These are phyloP conservation scores for Alternaria conjuncta DNA, from an alignment of 2,329 filamentous ascomycete species.

Conservation along the genomic window DNA sequence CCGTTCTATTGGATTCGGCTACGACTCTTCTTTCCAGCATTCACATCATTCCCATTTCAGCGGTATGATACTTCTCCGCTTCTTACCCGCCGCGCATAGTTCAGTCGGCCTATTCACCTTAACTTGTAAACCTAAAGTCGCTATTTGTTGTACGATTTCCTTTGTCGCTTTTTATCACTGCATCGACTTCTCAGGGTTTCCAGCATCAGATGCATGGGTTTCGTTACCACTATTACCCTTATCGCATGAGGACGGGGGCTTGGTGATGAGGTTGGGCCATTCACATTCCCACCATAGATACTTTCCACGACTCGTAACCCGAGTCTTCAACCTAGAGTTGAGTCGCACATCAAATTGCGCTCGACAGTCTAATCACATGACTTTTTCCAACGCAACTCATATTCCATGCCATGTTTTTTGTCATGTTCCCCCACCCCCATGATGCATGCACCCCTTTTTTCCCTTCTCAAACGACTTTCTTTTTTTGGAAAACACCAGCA, in stretches of 20 bases:
- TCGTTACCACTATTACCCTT: neutral
- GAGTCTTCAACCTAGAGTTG: neutral
- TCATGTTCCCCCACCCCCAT: neutral
- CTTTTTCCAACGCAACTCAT: neutral
- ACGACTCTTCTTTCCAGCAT: neutral
- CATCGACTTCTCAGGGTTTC: neutral
- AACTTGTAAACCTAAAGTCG: slow-evolving; percentile 1
- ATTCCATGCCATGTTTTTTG: neutral
- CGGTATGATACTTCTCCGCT: neutral
- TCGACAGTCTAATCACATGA: neutral
- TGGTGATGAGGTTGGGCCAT: neutral
- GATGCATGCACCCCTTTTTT: neutral
- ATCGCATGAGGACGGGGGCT: neutral
- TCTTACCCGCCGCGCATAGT: neutral
- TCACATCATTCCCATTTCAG: neutral
- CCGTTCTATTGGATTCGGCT: no score
- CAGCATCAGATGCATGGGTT: neutral
- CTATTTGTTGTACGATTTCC: neutral
- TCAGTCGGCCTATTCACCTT: neutral
- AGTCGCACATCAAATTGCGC: neutral
- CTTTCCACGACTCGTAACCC: neutral
- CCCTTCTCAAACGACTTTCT: neutral
- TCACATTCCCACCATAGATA: neutral
- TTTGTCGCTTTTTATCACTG: neutral
- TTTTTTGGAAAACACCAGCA: neutral